These are phyloP conservation scores for Misopates orontium DNA, from an alignment of 257 asterid species.

Conservation along the genomic window DNA sequence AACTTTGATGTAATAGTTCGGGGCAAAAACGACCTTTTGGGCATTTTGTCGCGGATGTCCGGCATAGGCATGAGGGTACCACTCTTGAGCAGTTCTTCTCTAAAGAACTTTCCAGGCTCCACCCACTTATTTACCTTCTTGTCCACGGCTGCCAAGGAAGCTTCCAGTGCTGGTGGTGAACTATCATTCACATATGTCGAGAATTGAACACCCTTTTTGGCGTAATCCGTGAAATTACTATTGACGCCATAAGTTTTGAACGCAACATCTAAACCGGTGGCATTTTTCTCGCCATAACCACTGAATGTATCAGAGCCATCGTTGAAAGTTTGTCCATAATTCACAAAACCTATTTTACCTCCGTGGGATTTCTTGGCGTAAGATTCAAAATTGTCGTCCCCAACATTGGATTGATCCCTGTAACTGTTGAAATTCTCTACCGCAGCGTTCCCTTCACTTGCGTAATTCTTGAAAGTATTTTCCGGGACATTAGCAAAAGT, in stretches of 20 bases:
- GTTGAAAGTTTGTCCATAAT: conserved; percentile 48
- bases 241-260: conserved; percentile 54
- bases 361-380: conserved; percentile 55
- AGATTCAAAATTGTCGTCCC: conserved; percentile 56
- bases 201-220: conserved; percentile 46
- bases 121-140: conserved; percentile 40
- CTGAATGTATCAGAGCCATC: conserved; percentile 52
- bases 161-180: conserved; percentile 17
- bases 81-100: conserved; percentile 61
- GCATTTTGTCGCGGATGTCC: conserved; percentile 67
- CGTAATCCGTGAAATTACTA: conserved; percentile 58
- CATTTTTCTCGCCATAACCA: conserved; percentile 46
- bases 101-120: conserved; percentile 74
- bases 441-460: conserved; percentile 47
- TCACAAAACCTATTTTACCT: conserved; percentile 41
- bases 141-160: conserved; percentile 33
- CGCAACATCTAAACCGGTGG: conserved; percentile 19
- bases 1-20: conserved; percentile 53
- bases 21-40: conserved; percentile 82
- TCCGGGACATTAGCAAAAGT: conserved; percentile 41
- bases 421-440: conserved; percentile 51
- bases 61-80: conserved; percentile 79
- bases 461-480: conserved; percentile 56
- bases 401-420: conserved; percentile 54
- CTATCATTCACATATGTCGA: conserved; percentile 45